Evolutionary conservation across 768 basidiomycete genomes (phyloP).

Genomic region (Naganishia friedmannii): DNA sequence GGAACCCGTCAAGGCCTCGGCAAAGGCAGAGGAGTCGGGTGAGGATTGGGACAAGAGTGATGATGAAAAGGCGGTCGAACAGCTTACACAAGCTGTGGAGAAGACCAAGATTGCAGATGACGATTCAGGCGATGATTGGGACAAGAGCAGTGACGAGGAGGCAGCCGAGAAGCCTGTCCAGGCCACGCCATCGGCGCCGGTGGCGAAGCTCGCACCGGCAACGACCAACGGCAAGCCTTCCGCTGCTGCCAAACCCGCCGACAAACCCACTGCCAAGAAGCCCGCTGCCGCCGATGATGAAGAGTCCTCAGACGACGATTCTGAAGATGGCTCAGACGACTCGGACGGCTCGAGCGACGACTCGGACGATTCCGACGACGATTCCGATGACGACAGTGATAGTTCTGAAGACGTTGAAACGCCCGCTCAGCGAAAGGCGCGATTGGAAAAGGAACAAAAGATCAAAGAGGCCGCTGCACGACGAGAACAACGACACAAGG

Average conservation of each 20-base stretch:
- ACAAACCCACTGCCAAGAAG: slow-evolving; percentile 35
- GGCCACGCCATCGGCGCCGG: slow-evolving; percentile 8
- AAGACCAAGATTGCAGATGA: slow-evolving; percentile 44
- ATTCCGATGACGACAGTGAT: slow-evolving; percentile 35
- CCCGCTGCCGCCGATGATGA: slow-evolving; percentile 40
- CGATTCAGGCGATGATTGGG: slow-evolving; percentile 51
- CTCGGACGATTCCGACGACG: slow-evolving; percentile 37
- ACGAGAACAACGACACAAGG: slow-evolving; percentile 71
- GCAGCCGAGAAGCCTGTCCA: slow-evolving; percentile 29
- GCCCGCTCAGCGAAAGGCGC: slow-evolving; percentile 63
- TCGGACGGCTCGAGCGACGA: slow-evolving; percentile 44
- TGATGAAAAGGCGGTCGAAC: slow-evolving; percentile 48
- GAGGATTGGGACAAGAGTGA: slow-evolving; percentile 56
- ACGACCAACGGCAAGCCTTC: slow-evolving; percentile 43
- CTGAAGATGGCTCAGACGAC: slow-evolving; percentile 37
- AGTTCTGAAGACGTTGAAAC: slow-evolving; percentile 62
- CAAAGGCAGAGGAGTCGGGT: slow-evolving; percentile 52
- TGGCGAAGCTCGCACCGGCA: slow-evolving; percentile 32
- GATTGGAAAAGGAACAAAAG: slow-evolving; percentile 55
- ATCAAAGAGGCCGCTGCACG: slow-evolving; percentile 84
- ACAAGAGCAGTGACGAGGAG: slow-evolving; percentile 49
- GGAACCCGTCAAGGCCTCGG: slow-evolving; percentile 32
- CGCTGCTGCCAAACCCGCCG: slow-evolving; percentile 33
- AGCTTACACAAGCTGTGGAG: slow-evolving; percentile 45
- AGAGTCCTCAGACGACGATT: slow-evolving; percentile 42